Percentiles rank a stretch among this genome's conserved stretches.
phyloP scores from a whole-genome alignment of 2,329 filamentous ascomycete species.

The Nemania abortiva region DNA sequence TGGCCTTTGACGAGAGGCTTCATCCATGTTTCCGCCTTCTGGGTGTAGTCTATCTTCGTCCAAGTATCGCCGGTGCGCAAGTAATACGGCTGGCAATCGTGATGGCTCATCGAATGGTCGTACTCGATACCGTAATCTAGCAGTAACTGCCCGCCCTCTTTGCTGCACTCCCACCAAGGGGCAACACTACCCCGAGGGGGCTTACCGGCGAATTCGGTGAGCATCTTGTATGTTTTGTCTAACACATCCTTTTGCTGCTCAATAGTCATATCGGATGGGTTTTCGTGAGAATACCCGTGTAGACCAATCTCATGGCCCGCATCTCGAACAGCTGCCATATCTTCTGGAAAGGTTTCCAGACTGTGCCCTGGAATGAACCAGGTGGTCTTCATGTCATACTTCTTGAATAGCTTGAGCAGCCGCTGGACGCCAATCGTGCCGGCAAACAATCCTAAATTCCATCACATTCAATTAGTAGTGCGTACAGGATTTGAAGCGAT shows the following conservation, averaged over 20 bases:
- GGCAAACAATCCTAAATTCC: slow-evolving; percentile 65
- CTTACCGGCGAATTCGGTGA: slow-evolving; percentile 78
- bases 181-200: slow-evolving; percentile 78
- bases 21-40: slow-evolving; percentile 74
- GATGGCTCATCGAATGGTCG: slow-evolving; percentile 74
- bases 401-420: slow-evolving; percentile 69
- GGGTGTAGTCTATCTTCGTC: slow-evolving; percentile 75
- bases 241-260: slow-evolving; percentile 82
- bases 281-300: slow-evolving; percentile 83
- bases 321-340: slow-evolving; percentile 71
- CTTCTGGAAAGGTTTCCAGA: slow-evolving; percentile 75
- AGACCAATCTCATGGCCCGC: slow-evolving; percentile 71
- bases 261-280: slow-evolving; percentile 76
- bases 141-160: slow-evolving; percentile 74
- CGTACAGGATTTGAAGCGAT: neutral
- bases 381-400: slow-evolving; percentile 66
- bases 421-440: slow-evolving; percentile 74
- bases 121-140: slow-evolving; percentile 77
- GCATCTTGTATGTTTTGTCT: slow-evolving; percentile 77
- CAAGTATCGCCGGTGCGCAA: slow-evolving; percentile 72
- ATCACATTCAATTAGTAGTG: neutral
- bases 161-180: slow-evolving; percentile 78
- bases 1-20: slow-evolving; percentile 70
- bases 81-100: slow-evolving; percentile 75
- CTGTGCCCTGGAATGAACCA: slow-evolving; percentile 63